phyloP scores from a whole-genome alignment of 2,329 filamentous ascomycete genomes.

The Metarhizium album region DNA sequence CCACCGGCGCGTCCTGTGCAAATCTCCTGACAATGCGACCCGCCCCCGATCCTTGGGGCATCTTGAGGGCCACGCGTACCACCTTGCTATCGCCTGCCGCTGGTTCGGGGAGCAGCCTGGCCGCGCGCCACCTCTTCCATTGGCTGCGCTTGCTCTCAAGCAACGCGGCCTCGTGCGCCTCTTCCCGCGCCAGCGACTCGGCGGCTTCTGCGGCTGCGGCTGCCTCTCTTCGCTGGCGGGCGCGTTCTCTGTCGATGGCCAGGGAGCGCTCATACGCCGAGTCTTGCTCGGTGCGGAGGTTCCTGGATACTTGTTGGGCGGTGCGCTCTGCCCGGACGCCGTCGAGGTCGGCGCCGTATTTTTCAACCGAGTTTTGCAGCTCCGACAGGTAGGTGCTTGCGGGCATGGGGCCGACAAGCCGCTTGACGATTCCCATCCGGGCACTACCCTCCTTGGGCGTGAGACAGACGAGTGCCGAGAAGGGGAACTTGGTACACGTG shows the following conservation, averaged over 20 bases:
- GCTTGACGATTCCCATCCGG: constrained; percentile 81
- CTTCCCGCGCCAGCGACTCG: constrained; percentile 47
- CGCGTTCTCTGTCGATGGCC: constrained; percentile 77
- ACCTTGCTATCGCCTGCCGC: constrained; percentile 48
- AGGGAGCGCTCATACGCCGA: constrained; percentile 87
- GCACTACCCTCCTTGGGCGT: constrained; percentile 76
- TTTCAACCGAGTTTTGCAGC: constrained; percentile 60
- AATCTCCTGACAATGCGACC: constrained; percentile 74
- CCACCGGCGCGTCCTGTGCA: constrained; percentile 54
- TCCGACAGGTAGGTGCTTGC: constrained; percentile 64
- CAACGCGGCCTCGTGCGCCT: constrained; percentile 49
- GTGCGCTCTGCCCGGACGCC: constrained; percentile 64
- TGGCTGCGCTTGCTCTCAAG: constrained; percentile 39
- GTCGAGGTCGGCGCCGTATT: constrained; percentile 66
- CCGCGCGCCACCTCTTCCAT: constrained; percentile 74
- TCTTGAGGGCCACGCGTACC: constrained; percentile 59
- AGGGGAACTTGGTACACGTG: constrained; percentile 86
- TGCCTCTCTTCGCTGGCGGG: constrained; percentile 64
- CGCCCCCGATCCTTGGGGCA: constrained; percentile 48
- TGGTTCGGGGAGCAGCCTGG: constrained; percentile 59
- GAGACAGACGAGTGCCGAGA: constrained; percentile 74
- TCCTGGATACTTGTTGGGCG: constrained; percentile 72
- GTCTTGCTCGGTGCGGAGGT: constrained; percentile 78
- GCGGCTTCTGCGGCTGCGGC: constrained; percentile 60
- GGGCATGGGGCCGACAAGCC: constrained; percentile 62